Conservation (phyloP, 257 asterid species). For the Voacanga thouarsii region DNA sequence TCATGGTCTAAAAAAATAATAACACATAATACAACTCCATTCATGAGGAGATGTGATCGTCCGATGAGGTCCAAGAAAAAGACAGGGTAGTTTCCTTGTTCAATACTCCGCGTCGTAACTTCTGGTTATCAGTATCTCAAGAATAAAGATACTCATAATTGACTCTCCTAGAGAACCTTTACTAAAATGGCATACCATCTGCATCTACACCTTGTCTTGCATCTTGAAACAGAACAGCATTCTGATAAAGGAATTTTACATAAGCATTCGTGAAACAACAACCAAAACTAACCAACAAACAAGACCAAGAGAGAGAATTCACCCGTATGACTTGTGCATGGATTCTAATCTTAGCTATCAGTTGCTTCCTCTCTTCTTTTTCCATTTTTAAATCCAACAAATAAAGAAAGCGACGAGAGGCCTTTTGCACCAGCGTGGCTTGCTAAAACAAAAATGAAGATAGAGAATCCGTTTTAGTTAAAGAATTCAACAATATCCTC, state of each 20-base stretch:
- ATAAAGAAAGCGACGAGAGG: constrained; percentile 90
- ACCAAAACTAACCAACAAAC: not conserved
- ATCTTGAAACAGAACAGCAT: constrained; percentile 81
- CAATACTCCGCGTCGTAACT: not conserved
- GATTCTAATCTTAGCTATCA: constrained; percentile 67
- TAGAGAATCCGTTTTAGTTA: constrained; percentile 14
- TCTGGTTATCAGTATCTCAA: not conserved
- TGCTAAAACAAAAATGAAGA: no score
- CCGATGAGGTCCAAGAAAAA: not conserved
- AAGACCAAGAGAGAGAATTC: constrained; percentile 16
- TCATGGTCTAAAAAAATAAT: no score
- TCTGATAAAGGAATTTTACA: constrained; percentile 49
- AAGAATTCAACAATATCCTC: constrained; percentile 3
- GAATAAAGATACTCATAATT: not conserved
- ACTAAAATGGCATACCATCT: constrained; percentile 43
- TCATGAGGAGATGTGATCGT: not conserved
- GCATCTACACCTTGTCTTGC: constrained; percentile 53
- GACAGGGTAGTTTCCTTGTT: not conserved
- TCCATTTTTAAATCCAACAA: constrained; percentile 86
- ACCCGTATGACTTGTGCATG: constrained; percentile 98
- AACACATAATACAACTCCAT: not conserved
- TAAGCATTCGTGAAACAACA: constrained; percentile 17
- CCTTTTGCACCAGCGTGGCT: constrained; percentile 95
- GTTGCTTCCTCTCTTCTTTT: constrained; percentile 80
- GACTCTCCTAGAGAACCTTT: not conserved